Base-by-base conservation (phyloP, 352 stramenopile species). In the Phytophthora fragariaefolia region DNA sequence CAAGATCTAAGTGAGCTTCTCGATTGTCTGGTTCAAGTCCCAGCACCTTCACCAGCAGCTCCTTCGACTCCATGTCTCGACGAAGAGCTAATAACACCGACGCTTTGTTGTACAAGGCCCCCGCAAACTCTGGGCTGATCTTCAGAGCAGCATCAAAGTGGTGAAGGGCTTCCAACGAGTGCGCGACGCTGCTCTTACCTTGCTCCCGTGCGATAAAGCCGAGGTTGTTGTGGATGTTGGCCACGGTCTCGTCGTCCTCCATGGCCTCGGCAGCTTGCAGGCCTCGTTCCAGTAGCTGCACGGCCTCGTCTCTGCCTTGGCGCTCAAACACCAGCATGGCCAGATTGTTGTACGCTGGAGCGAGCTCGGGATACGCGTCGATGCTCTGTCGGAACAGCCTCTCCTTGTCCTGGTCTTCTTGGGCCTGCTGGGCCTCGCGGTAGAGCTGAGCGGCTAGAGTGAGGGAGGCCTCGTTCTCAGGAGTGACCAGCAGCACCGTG, bases 281-380 rank as follows among this genome's bases (percentile, higher is more conserved):
- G 23, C 85, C 85, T 24, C 74, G 66, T 49, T 77, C 55, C 22
- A 93, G 64, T 2, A 85, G 47, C 15, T 58, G 52, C 6, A 88
- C 9, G 13, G 83, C 80, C 34, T 80, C 66, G 6, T 76, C 58
- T 48, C 27, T 52, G 4, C 53, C 34, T 1, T 63, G 50, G 2
- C 22, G n/a, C 1, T 81, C 55, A 17, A 71, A 76, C 7, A 91
- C 26, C 22, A 94, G 53, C 69, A 92, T 86, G 0, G 73, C 89
- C 8, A 96, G 55, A 69, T 96, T 95, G 62, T 95, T 95, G 68
- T 90, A 90, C n/a, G 87, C 77, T 5, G 63, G 71, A 4, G 79
- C 69, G 22, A 92, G 67, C 34, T 73, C 49, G 28, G 76, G 70
- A 62, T 86, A 90, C 28, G 34, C 57, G 4, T 74, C 56, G 40